Conservation (phyloP, 1,139 yeast species). For the Nakaseomyces kungkrabaensis region DNA sequence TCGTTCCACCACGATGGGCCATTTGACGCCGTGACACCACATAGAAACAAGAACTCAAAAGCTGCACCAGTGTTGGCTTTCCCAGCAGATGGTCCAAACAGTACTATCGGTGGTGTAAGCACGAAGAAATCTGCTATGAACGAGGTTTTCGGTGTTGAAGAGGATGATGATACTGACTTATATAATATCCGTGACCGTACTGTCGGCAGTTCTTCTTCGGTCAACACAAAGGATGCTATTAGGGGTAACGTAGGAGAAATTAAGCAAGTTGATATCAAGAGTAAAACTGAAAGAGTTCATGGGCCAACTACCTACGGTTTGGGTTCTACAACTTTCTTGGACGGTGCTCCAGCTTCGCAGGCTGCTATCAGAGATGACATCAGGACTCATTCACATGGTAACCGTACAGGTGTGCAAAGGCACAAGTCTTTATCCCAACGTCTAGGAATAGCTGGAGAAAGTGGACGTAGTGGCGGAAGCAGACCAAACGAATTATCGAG, state of each 20-base stretch:
- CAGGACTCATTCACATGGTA: conserved; percentile 13
- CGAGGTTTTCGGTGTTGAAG: conserved; percentile 26
- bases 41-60: conserved; percentile 71
- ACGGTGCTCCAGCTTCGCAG: conserved; percentile 90
- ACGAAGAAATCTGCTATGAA: conserved; percentile 26
- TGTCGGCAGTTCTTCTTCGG: conserved; percentile 27
- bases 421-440: conserved; percentile 71
- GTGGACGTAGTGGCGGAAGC: neutral
- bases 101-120: conserved; percentile 58
- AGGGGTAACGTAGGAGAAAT: conserved; percentile 42
- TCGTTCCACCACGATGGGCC: conserved; percentile 99
- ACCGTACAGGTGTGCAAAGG: conserved; percentile 42
- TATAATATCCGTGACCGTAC: conserved; percentile 71
- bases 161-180: conserved; percentile 13
- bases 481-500: neutral
- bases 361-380: conserved; percentile 35
- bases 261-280: conserved; percentile 59
- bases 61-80: conserved; percentile 92
- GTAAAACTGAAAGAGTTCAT: conserved; percentile 64
- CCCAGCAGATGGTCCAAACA: conserved; percentile 92
- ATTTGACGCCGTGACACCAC: conserved; percentile 96
- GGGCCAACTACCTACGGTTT: conserved; percentile 80
- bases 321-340: conserved; percentile 85
- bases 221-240: conserved; percentile 31
- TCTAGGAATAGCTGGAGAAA: conserved; percentile 33